Percentiles rank a stretch among this genome's conserved stretches.
phyloP scores from a whole-genome alignment of 1,139 yeast genomes.

The Lodderomyces theae region DNA sequence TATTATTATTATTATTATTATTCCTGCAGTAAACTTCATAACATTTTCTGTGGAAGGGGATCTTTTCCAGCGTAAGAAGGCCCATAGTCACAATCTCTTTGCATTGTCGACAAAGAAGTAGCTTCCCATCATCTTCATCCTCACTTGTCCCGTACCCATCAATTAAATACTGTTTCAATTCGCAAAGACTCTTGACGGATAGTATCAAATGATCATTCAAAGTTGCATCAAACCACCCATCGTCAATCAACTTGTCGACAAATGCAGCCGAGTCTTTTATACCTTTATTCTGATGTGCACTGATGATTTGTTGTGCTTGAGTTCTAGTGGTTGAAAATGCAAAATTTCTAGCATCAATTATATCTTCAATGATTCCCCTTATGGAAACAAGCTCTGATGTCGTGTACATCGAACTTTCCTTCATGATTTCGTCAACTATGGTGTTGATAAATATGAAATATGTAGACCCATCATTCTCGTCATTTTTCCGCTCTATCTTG shows the following conservation, averaged over 20 bases:
- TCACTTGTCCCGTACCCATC: conserved; percentile 36
- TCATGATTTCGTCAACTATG: conserved; percentile 38
- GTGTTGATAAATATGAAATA: conserved; percentile 45
- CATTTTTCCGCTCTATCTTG: conserved; percentile 39
- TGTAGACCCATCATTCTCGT: conserved; percentile 34
- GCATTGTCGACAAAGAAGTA: conserved; percentile 53
- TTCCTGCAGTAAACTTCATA: conserved; percentile 33
- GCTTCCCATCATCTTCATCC: conserved; percentile 33
- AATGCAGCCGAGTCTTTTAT: conserved; percentile 35
- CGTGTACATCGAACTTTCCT: conserved; percentile 40
- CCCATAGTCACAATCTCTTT: conserved; percentile 59
- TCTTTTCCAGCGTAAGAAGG: conserved; percentile 20
- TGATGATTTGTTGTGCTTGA: conserved; percentile 28
- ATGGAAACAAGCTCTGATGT: conserved; percentile 49
- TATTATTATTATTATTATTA: conserved; percentile 11
- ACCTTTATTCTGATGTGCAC: conserved; percentile 23
- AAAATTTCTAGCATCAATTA: conserved; percentile 29
- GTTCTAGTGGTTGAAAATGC: conserved; percentile 28
- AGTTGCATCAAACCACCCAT: conserved; percentile 50
- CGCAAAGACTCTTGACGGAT: conserved; percentile 46
- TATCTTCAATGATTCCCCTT: conserved; percentile 46
- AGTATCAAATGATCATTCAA: conserved; percentile 28
- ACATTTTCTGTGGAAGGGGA: conserved; percentile 49
- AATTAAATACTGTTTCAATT: conserved; percentile 43
- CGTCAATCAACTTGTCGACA: conserved; percentile 40